phyloP scores from a whole-genome alignment of 2,329 filamentous ascomycete species.

The Neofusicoccum sp. region DNA sequence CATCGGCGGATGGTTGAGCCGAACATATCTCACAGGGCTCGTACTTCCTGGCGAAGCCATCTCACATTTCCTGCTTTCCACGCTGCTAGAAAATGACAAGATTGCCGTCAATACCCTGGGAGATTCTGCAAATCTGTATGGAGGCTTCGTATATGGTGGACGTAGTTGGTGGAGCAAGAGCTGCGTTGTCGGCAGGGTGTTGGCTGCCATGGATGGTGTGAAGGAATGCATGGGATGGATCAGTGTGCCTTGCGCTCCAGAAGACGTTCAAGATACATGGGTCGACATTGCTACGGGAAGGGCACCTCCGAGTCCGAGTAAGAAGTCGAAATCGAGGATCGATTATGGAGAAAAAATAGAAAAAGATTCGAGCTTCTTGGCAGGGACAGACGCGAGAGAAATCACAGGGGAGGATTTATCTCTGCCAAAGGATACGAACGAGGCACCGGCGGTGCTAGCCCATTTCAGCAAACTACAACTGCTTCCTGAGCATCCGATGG shows the following conservation, averaged over 20 bases:
- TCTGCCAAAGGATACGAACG: conserved; percentile 33
- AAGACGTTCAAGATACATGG: conserved; percentile 48
- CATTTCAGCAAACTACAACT: conserved; percentile 5
- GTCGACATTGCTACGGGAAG: conserved; percentile 43
- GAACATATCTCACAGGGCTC: conserved; percentile 55
- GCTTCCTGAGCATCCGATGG: neutral
- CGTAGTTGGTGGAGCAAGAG: conserved; percentile 58
- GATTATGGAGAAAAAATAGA: conserved; percentile 29
- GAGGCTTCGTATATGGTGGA: conserved; percentile 52
- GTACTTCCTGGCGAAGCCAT: conserved; percentile 55
- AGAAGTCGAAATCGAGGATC: conserved; percentile 41
- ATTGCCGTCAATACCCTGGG: conserved; percentile 50
- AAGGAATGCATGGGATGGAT: conserved; percentile 58
- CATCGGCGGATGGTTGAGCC: conserved; percentile 54
- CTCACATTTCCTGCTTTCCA: conserved; percentile 55
- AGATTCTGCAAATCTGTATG: conserved; percentile 52
- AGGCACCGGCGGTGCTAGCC: neutral
- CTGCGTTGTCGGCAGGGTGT: conserved; percentile 54
- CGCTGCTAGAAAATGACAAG: conserved; percentile 55
- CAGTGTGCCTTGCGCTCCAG: conserved; percentile 41
- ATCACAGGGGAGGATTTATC: conserved; percentile 37
- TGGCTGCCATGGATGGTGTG: conserved; percentile 46
- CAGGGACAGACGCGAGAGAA: conserved; percentile 9
- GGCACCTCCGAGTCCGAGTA: conserved; percentile 20
- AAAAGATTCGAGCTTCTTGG: conserved; percentile 26